A percentile compares a stretch with the other conserved stretches of the same genome.
phyloP scores from a whole-genome alignment of 768 basidiomycete genomes.

The Suillus subalutaceus region DNA sequence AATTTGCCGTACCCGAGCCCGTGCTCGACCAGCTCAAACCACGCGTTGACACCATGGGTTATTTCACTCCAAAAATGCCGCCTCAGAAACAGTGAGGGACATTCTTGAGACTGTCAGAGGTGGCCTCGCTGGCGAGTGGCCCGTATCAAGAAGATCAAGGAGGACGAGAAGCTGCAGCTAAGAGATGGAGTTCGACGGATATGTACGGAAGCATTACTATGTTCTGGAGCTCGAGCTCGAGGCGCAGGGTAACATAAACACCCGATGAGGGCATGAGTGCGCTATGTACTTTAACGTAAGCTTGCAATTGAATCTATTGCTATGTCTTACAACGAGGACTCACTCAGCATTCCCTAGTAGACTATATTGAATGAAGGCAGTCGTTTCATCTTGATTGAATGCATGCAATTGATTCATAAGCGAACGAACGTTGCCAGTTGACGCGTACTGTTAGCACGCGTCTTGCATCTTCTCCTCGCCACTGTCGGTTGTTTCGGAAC shows the following conservation, averaged over 20 bases:
- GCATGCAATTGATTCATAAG: background rate
- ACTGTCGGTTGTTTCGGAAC: background rate
- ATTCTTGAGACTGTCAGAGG: constrained; percentile 79
- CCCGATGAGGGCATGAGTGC: constrained; percentile 67
- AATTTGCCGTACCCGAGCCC: constrained; percentile 76
- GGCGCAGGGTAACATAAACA: constrained; percentile 80
- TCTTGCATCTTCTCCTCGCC: background rate
- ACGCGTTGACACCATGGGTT: constrained; percentile 90
- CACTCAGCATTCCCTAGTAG: background rate
- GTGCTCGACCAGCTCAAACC: constrained; percentile 87
- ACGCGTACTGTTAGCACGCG: background rate
- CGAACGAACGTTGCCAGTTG: background rate
- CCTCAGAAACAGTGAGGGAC: constrained; percentile 64
- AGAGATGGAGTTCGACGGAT: constrained; percentile 71
- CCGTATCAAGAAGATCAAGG: constrained; percentile 76
- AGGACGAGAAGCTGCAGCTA: constrained; percentile 73
- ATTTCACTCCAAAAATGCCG: constrained; percentile 71
- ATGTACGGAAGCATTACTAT: constrained; percentile 81
- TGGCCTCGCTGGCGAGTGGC: constrained; percentile 73
- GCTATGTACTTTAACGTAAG: background rate
- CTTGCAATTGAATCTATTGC: background rate
- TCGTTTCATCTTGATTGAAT: background rate
- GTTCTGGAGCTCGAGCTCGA: constrained; percentile 85
- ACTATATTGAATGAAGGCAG: background rate
- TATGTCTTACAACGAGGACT: background rate